These are phyloP conservation scores for Fonsecaea monophora DNA, from an alignment of 2,329 filamentous ascomycete genomes.

Conservation along the genomic window DNA sequence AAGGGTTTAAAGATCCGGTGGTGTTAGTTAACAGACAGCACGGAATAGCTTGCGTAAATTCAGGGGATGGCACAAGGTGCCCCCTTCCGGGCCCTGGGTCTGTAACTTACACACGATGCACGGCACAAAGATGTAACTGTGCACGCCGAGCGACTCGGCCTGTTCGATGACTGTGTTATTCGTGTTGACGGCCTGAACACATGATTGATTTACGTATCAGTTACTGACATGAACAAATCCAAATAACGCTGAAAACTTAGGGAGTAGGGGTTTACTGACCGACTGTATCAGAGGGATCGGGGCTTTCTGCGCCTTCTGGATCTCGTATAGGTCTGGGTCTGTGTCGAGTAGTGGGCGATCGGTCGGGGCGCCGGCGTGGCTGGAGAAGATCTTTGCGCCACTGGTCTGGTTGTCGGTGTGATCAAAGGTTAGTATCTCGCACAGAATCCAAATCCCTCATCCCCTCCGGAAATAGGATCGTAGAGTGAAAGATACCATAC, in stretches of 20 bases:
- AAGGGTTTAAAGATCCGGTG: too few relatives aligned
- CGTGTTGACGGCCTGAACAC: conserved; percentile 47
- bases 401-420: conserved; percentile 44
- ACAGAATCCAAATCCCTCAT: too few relatives aligned
- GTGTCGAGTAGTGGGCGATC: conserved; percentile 54
- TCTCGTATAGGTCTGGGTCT: conserved; percentile 52
- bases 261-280: conserved; percentile 34
- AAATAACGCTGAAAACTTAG: too few relatives aligned
- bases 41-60: too few relatives aligned
- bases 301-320: conserved; percentile 50
- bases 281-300: conserved; percentile 38
- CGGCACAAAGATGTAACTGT: conserved; percentile 60
- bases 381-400: conserved; percentile 62
- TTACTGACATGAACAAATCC: too few relatives aligned
- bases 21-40: too few relatives aligned
- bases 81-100: too few relatives aligned
- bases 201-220: neutral
- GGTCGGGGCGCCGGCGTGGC: conserved; percentile 53
- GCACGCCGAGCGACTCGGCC: conserved; percentile 52
- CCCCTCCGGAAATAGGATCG: too few relatives aligned
- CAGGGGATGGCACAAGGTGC: too few relatives aligned
- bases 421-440: too few relatives aligned
- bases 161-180: conserved; percentile 56
- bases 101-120: conserved; percentile 56
- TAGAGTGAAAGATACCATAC: conserved; percentile 44